These are phyloP conservation scores for Penicillium canescens DNA, from an alignment of 495 filamentous ascomycete species.

Conservation along the genomic window DNA sequence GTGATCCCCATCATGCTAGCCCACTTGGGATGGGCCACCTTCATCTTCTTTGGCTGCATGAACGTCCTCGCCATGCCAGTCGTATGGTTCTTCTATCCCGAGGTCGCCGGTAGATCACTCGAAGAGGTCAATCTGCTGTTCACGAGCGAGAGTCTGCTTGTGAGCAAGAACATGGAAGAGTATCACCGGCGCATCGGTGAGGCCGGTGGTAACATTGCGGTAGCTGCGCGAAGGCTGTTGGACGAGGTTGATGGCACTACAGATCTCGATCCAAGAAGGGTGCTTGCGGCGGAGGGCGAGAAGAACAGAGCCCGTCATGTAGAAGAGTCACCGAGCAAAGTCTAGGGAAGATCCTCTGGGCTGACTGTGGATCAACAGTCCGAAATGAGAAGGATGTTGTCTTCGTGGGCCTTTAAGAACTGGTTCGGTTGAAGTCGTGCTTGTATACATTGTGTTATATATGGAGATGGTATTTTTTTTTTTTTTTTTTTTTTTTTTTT, in stretches of 20 bases:
- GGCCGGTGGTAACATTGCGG: constrained; percentile 6
- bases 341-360: too few relatives aligned
- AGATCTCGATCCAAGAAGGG: too few relatives aligned
- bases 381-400: too few relatives aligned
- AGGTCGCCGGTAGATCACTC: neutral
- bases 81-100: constrained; percentile 1
- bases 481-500: too few relatives aligned
- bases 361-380: too few relatives aligned
- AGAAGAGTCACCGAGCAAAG: too few relatives aligned
- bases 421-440: too few relatives aligned
- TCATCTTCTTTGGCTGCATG: constrained; percentile 6
- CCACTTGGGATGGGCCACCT: constrained; percentile 4
- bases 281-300: too few relatives aligned
- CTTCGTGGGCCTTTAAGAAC: too few relatives aligned
- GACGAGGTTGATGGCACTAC: constrained; percentile 6
- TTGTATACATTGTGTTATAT: too few relatives aligned
- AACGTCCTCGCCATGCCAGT: constrained; percentile 5
- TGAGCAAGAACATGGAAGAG: constrained; percentile 6
- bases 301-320: too few relatives aligned
- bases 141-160: constrained; percentile 1
- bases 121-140: constrained; percentile 4
- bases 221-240: constrained; percentile 4
- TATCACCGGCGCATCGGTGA: constrained; percentile 6
- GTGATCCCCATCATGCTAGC: constrained; percentile 7
- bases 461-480: too few relatives aligned